Evolutionary conservation across 2,329 filamentous ascomycete species (phyloP), one percentile per base, ranked within the genome.

Genomic region (Scortechinia acanthostroma): DNA sequence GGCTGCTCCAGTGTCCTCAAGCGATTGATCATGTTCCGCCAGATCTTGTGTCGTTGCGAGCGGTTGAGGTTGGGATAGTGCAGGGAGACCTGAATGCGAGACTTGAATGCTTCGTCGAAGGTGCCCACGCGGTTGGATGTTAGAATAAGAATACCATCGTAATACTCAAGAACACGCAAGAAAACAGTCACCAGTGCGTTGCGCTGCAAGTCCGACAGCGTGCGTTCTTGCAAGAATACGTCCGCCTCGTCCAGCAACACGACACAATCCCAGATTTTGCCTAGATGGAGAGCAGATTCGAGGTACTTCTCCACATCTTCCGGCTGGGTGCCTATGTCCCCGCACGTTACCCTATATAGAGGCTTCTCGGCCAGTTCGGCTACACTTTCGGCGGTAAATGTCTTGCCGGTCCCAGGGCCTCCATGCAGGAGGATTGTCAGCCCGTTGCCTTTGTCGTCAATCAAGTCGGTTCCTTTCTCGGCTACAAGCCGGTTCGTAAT

Each of bases 221-320:
- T 59, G 2, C 77, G 73, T 44, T 68, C 58, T 56, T 79, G 74
- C 5, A 82, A 69, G 57, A 77, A 81, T 16, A 80, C 74, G 46
- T 81, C 77, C 2, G 74, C 75, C 56, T 82, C 77, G 53, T 81
- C 76, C 3, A 80, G 63, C 2, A 80, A 64, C 1, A 71, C 48
- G 0, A 70, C 61, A 15, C 60, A 64, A 42, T 65, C 59, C 68
- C 66, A 71, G 3, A 45, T 49, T 3, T 48, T 45, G 0, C 56
- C 61, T 4, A 60, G 47, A 2, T 49, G 47, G 45, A 66, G 61
- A n/a, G 52, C 47, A 14, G 50, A 42, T 13, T 48, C 42, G 15
- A 65, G 49, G 5, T 55, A 51, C 5, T 43, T 44, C 44, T 62
- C 59, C 13, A 63, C 52, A 1, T 54, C 51, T 1, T 46, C 42